A percentile compares a stretch with the other conserved stretches of the same genome.
These are phyloP conservation scores for Russula emetica DNA, from an alignment of 768 basidiomycete species.

Conservation along the genomic window DNA sequence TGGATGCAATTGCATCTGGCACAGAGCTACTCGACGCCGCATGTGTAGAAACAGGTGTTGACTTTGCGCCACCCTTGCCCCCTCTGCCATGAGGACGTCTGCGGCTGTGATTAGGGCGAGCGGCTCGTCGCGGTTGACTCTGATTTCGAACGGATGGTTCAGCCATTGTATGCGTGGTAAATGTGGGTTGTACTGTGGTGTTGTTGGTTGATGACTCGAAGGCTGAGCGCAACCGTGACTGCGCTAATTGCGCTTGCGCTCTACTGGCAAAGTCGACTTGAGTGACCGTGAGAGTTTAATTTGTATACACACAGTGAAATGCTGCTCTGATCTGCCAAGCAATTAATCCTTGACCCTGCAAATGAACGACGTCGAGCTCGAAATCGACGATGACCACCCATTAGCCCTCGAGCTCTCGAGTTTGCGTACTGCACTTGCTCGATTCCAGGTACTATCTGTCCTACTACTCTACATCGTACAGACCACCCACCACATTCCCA, in stretches of 20 bases:
- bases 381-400: slow-evolving; percentile 37
- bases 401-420: slow-evolving; percentile 38
- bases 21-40: not conserved
- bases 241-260: too few relatives aligned
- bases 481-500: slow-evolving; percentile 33
- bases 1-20: not conserved
- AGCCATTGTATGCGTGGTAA: slow-evolving; percentile 13
- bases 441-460: slow-evolving; percentile 36
- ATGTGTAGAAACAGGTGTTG: not conserved
- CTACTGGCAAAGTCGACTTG: not conserved
- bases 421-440: slow-evolving; percentile 35
- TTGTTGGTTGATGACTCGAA: not conserved
- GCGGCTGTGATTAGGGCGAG: slow-evolving; percentile 12
- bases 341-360: not conserved
- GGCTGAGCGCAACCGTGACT: too few relatives aligned
- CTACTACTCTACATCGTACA: not conserved
- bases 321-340: not conserved
- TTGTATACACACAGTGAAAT: not conserved
- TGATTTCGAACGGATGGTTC: slow-evolving; percentile 13
- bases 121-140: not conserved
- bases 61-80: slow-evolving; percentile 3
- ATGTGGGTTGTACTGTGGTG: not conserved
- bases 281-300: slow-evolving; percentile 10
- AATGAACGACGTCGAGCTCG: slow-evolving; percentile 25
- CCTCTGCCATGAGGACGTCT: slow-evolving; percentile 13